Percentiles rank a stretch among this genome's conserved stretches.
Conservation (phyloP, 164 flowering plant genomes). For the Chimonanthus salicifolius region DNA sequence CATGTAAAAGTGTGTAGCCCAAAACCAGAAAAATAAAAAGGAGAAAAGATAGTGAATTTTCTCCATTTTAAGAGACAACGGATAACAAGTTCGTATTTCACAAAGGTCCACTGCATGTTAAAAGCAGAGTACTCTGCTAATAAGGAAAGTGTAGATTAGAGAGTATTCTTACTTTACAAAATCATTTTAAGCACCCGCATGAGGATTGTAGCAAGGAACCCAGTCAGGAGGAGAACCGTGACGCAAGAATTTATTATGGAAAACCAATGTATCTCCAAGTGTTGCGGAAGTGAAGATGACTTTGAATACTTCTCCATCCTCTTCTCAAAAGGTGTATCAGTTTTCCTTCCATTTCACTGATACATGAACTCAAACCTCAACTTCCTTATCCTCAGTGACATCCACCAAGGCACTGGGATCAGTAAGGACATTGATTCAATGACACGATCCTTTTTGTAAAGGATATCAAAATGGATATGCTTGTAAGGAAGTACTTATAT, state of each 20-base stretch:
- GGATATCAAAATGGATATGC: constrained; percentile 32
- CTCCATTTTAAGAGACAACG: background rate
- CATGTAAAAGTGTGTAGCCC: too few species aligned
- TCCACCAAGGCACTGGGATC: constrained; percentile 31
- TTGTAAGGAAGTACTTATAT: constrained; percentile 29
- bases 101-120: too few species aligned
- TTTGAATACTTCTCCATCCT: constrained; percentile 38
- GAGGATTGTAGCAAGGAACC: constrained; percentile 40
- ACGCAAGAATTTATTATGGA: constrained; percentile 41
- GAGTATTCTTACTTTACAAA: constrained; percentile 29
- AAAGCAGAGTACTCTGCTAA: background rate
- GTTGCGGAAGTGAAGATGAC: constrained; percentile 30
- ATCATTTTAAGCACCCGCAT: constrained; percentile 43
- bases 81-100: background rate
- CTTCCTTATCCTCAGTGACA: constrained; percentile 36
- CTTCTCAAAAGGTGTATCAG: constrained; percentile 27
- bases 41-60: too few species aligned
- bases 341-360: constrained; percentile 38
- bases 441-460: constrained; percentile 34
- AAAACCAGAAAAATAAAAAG: too few species aligned
- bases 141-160: background rate
- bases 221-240: constrained; percentile 38
- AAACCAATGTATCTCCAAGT: constrained; percentile 43
- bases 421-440: constrained; percentile 33
- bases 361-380: constrained; percentile 34